Conservation (phyloP, 306 rosid genomes). For the Cyclanthera cordifolia region DNA sequence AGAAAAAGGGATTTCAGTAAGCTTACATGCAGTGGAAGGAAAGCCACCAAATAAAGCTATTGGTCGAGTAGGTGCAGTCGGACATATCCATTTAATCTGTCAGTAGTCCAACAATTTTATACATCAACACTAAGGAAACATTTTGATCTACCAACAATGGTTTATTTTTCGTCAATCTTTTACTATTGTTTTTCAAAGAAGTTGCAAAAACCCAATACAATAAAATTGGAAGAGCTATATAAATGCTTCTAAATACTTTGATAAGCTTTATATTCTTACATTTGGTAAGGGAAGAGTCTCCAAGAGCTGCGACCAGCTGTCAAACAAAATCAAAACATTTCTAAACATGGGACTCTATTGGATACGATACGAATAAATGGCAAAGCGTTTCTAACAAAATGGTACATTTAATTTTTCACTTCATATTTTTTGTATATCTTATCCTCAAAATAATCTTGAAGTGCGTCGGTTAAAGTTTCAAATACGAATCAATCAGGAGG, state of each 20-base stretch:
- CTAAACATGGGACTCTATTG: background rate
- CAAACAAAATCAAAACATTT: constrained; percentile 19
- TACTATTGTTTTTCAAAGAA: background rate
- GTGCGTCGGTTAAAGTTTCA: background rate
- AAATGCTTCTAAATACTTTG: background rate
- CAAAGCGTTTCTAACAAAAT: background rate
- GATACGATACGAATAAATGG: no score
- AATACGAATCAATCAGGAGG: background rate
- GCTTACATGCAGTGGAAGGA: constrained; percentile 97
- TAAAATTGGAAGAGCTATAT: background rate
- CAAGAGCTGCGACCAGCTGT: constrained; percentile 97
- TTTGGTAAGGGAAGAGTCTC: constrained; percentile 92
- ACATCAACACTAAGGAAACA: background rate
- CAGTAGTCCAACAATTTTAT: background rate
- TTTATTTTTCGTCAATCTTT: background rate
- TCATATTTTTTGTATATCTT: background rate
- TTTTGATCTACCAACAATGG: background rate
- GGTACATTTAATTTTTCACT: background rate
- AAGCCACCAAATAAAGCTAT: constrained; percentile 72
- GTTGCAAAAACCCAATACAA: background rate
- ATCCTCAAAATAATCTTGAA: background rate
- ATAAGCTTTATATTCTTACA: constrained; percentile 34
- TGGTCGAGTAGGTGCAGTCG: constrained; percentile 96
- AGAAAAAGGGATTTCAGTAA: background rate
- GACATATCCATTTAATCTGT: constrained; percentile 99